Base-by-base conservation (phyloP, 148 eudicot genomes). In the Rhododendron molle region DNA sequence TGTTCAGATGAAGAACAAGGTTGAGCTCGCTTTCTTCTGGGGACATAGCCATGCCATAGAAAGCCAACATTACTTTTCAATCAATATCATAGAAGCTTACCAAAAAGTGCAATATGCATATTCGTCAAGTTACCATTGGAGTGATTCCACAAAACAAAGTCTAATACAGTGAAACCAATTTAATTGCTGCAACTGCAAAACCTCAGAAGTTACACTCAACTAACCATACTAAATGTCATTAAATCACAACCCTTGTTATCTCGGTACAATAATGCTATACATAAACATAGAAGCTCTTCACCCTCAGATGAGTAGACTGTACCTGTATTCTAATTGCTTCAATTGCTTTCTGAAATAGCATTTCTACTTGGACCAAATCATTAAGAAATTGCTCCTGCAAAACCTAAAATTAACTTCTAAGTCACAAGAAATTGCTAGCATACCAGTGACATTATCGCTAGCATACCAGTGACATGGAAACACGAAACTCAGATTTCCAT, bases 251-350 rank as follows among this genome's bases (percentile, higher is more conserved):
- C 60, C 7, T 56, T 56, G 21, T 56, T 56, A 56, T 56, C 60
- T 18, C 20, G 21, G 20, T 56, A 16, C 60, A 56, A 5, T 4
- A 16, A 18, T 15, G 18, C 60, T 20, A 56, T 5, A 56, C 60
- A 16, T 56, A 4, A 16, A 56, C 60, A 56, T 18, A 4, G 60
- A 56, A 56, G 60, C 60, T 56, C 60, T 56, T 5, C 60, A 58
- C 40, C 47, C 78, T 38, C 43, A 36, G 38, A 72, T 38, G 46
- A 49, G 34, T 67, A 80, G 81, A 86, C 85, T 67, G 83, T 92
- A 97, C 99, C 96, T 92, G 91, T 92, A 97, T 97, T 86, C 85
- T 83, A 76, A 97, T 92, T 85, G 92, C 93, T 86, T 94, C 92
- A 44, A 89, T 62, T 78, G 98, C 96, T 87, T 93, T 93, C 36